Evolutionary conservation across 73 alveolate genomes (phyloP).

Genomic region (Breviolum minutum): DNA sequence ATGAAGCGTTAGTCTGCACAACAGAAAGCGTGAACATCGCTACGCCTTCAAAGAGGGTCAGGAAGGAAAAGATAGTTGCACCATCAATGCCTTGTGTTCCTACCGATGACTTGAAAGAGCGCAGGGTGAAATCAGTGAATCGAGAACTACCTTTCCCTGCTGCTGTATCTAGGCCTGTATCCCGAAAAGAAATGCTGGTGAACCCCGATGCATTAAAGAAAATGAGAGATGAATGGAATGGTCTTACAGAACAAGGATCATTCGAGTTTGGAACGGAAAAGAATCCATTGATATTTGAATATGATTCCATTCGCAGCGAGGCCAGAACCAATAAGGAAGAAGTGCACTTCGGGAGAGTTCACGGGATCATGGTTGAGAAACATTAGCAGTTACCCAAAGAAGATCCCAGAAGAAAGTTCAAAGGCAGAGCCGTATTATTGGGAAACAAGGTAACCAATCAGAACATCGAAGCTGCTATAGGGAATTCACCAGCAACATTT

Average conservation of each 20-base stretch:
- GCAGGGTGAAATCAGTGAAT: neutral
- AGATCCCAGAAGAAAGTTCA: neutral
- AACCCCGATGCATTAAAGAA: neutral
- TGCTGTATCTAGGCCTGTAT: too few species aligned
- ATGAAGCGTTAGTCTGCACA: too few species aligned
- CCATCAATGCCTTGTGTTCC: constrained; percentile 26
- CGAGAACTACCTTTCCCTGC: neutral
- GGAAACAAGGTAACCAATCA: constrained; percentile 9
- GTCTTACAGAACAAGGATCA: neutral
- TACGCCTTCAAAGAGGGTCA: too few species aligned
- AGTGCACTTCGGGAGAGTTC: neutral
- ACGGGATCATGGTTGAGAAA: neutral
- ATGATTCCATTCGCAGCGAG: neutral
- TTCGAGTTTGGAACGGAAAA: neutral
- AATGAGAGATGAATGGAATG: constrained; percentile 2
- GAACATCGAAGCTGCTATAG: neutral
- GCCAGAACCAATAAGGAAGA: neutral
- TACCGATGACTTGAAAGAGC: too few species aligned
- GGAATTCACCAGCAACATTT: constrained; percentile 8
- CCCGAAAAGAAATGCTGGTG: neutral
- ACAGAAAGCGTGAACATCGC: too few species aligned
- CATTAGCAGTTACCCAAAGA: neutral
- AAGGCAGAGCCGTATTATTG: neutral
- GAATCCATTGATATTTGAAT: neutral
- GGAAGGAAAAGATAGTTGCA: too few species aligned